phyloP scores from a whole-genome alignment of 495 filamentous ascomycete genomes.

The Parathielavia appendiculata region DNA sequence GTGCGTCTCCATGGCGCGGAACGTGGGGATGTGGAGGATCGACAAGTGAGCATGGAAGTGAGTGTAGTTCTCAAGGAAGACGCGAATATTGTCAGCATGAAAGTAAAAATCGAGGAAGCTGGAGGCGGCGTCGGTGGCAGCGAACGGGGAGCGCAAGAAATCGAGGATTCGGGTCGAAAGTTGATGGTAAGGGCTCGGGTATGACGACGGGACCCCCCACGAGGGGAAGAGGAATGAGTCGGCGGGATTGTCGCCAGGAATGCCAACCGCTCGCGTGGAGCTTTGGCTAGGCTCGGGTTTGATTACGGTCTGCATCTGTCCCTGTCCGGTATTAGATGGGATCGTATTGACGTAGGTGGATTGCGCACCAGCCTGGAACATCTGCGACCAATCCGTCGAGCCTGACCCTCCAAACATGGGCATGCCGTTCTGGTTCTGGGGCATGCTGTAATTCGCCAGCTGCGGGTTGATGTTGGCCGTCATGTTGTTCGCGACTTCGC shows the following conservation, averaged over 20 bases:
- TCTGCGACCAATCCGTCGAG: conserved; percentile 60
- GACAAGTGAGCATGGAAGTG: conserved; percentile 64
- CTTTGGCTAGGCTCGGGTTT: conserved; percentile 45
- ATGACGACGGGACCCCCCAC: conserved; percentile 38
- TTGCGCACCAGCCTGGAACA: conserved; percentile 65
- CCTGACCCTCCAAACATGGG: conserved; percentile 46
- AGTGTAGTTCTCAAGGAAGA: conserved; percentile 56
- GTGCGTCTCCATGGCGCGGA: conserved; percentile 54
- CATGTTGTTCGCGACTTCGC: conserved; percentile 49
- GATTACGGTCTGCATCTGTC: conserved; percentile 49
- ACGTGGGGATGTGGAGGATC: conserved; percentile 64
- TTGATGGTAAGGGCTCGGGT: conserved; percentile 45
- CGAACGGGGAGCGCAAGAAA: conserved; percentile 51
- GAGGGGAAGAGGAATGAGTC: conserved; percentile 38
- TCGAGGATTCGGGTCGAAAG: conserved; percentile 47
- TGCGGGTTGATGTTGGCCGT: conserved; percentile 53
- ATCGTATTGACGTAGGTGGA: conserved; percentile 56
- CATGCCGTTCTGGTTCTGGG: conserved; percentile 48
- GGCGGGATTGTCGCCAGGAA: conserved; percentile 38
- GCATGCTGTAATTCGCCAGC: conserved; percentile 52
- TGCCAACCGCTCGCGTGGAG: conserved; percentile 38
- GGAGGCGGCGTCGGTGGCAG: conserved; percentile 29
- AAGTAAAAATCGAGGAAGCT: conserved; percentile 47
- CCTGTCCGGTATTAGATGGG: conserved; percentile 48
- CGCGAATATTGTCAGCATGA: conserved; percentile 54